A percentile compares a stretch with the other conserved stretches of the same genome.
Conservation (phyloP, 2,329 filamentous ascomycete species). For the Aspergillus sp. region DNA sequence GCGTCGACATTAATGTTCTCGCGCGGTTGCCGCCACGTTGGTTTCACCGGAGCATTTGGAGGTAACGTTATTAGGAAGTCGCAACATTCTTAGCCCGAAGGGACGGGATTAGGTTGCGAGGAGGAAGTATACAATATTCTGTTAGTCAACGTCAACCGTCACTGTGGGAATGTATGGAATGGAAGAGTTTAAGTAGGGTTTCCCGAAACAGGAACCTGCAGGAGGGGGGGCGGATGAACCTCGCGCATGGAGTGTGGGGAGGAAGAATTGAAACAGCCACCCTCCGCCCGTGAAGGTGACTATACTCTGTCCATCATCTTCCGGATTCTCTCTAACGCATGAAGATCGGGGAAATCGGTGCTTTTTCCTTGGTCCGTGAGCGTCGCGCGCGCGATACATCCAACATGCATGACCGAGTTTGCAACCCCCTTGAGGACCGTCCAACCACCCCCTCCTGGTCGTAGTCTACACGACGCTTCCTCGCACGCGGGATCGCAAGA, state of each 20-base stretch:
- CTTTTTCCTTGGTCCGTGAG: slow-evolving; percentile 7
- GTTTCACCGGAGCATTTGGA: neutral
- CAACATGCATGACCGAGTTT: neutral
- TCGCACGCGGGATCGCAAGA: neutral
- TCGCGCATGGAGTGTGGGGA: neutral
- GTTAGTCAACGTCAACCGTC: neutral
- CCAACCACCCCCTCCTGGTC: neutral
- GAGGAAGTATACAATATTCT: neutral
- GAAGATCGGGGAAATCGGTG: slow-evolving; percentile 15
- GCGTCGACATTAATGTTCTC: neutral
- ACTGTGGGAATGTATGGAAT: neutral
- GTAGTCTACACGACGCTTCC: too few species aligned
- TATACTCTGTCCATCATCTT: slow-evolving; percentile 7
- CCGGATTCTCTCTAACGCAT: slow-evolving; percentile 14
- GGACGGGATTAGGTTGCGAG: neutral
- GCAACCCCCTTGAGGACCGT: slow-evolving; percentile 5
- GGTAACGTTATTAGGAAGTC: neutral
- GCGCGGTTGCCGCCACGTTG: neutral
- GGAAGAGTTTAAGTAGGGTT: neutral
- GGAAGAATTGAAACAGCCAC: neutral
- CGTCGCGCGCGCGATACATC: neutral
- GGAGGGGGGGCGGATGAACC: slow-evolving; percentile 5
- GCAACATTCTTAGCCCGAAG: neutral
- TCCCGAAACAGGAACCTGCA: slow-evolving; percentile 9
- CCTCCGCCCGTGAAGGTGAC: neutral